These are phyloP conservation scores for Diplodia mutila DNA, from an alignment of 2,329 filamentous ascomycete genomes.

Conservation along the genomic window DNA sequence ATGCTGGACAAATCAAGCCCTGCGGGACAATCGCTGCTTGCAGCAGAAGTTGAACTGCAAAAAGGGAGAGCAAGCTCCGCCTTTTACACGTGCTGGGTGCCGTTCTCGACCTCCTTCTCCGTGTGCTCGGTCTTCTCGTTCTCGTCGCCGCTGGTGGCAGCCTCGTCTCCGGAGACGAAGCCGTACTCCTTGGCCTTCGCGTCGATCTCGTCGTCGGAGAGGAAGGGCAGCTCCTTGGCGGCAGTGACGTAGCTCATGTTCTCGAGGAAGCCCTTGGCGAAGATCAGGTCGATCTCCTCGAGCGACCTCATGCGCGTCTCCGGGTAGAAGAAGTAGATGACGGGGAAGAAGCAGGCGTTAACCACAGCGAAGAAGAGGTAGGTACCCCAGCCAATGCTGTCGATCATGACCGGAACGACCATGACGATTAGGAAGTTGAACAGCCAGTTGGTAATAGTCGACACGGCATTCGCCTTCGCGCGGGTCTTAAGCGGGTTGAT, in stretches of 20 bases:
- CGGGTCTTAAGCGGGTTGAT: conserved; percentile 60
- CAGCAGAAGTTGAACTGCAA: neutral
- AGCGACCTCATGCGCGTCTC: conserved; percentile 57
- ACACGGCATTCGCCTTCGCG: conserved; percentile 59
- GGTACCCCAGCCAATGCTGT: conserved; percentile 44
- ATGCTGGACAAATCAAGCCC: neutral
- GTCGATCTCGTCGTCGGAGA: conserved; percentile 58
- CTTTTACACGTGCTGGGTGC: conserved; percentile 26
- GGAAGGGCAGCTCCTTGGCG: conserved; percentile 59
- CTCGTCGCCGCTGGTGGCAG: conserved; percentile 18
- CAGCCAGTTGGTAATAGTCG: conserved; percentile 59
- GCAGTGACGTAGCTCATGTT: conserved; percentile 64
- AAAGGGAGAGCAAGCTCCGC: neutral
- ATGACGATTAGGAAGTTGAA: conserved; percentile 55
- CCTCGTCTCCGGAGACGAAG: conserved; percentile 36
- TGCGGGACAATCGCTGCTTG: neutral
- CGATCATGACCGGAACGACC: conserved; percentile 48
- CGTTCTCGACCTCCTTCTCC: conserved; percentile 28
- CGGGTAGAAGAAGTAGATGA: conserved; percentile 60
- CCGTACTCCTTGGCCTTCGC: conserved; percentile 47
- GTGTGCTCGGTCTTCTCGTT: conserved; percentile 23
- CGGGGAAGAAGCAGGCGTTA: conserved; percentile 56
- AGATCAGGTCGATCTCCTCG: conserved; percentile 57
- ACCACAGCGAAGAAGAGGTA: conserved; percentile 57
- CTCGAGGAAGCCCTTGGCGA: conserved; percentile 59